phyloP scores from a whole-genome alignment of 495 filamentous ascomycete genomes.

The Penicillium pulvis region DNA sequence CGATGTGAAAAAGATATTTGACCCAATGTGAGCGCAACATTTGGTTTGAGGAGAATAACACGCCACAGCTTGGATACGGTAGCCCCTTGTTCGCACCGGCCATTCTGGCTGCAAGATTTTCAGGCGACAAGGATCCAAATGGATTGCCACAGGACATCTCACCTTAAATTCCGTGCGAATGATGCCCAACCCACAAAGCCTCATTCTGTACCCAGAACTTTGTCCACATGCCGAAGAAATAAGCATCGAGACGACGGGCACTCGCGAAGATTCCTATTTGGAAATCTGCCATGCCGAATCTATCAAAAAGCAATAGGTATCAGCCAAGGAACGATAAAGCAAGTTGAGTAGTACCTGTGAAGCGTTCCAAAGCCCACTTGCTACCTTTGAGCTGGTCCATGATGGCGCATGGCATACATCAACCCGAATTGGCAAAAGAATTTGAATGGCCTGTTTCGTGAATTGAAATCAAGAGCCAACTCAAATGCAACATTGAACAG shows the following conservation, averaged over 20 bases:
- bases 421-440: not conserved
- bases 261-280: not conserved
- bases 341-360: not conserved
- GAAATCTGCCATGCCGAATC: not conserved
- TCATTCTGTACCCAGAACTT: no score
- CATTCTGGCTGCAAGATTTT: not conserved
- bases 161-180: not conserved
- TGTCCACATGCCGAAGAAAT: not conserved
- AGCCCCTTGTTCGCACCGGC: not conserved
- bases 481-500: not conserved
- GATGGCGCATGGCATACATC: no score
- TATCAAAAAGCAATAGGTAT: not conserved
- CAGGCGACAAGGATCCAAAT: not conserved
- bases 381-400: not conserved
- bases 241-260: not conserved
- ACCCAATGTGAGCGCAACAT: not conserved
- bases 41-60: not conserved
- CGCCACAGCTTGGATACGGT: not conserved
- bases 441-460: no score
- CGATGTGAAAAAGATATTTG: no score
- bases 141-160: not conserved
- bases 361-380: not conserved
- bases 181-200: not conserved
- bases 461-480: not conserved
- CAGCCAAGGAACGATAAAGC: not conserved